Percentiles rank a stretch among this genome's conserved stretches.
Conservation (phyloP, 306 rosid species). For the Geum urbanum region DNA sequence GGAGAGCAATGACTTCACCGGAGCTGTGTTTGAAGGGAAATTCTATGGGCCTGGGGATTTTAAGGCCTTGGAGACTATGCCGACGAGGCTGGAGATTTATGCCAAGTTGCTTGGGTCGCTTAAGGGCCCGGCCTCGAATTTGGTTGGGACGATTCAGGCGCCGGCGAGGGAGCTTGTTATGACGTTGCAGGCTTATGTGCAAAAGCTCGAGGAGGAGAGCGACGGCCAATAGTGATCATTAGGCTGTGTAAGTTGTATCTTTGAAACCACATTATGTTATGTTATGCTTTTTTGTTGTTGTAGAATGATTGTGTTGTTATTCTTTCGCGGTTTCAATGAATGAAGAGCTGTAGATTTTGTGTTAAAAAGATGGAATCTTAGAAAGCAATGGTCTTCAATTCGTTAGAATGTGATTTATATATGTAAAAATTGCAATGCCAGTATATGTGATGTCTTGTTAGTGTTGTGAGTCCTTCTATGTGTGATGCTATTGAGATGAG, state of each 20-base stretch:
- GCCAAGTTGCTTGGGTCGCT: constrained; percentile 65
- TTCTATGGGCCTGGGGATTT: constrained; percentile 74
- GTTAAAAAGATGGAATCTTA: constrained; percentile 7
- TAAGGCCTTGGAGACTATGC: constrained; percentile 63
- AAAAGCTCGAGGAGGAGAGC: constrained; percentile 63
- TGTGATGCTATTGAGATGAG: no score
- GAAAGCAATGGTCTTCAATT: constrained; percentile 3
- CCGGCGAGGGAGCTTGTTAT: constrained; percentile 74
- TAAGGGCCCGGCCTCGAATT: constrained; percentile 56
- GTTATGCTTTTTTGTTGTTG: constrained; percentile 5
- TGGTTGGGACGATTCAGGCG: constrained; percentile 78
- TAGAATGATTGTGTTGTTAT: background rate
- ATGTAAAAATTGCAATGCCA: no score
- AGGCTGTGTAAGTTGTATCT: constrained; percentile 8
- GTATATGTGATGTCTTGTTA: no score
- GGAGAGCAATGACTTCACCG: constrained; percentile 64
- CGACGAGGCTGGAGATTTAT: constrained; percentile 76
- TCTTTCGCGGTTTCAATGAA: background rate
- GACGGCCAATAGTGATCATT: constrained; percentile 31
- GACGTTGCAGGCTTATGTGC: constrained; percentile 70
- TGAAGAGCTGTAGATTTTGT: constrained; percentile 21
- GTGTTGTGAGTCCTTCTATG: no score
- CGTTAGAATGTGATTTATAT: no score
- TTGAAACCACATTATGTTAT: background rate
- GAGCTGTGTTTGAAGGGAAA: constrained; percentile 88